Conservation (phyloP, 352 stramenopile species). For the Pythium rishiriense region DNA sequence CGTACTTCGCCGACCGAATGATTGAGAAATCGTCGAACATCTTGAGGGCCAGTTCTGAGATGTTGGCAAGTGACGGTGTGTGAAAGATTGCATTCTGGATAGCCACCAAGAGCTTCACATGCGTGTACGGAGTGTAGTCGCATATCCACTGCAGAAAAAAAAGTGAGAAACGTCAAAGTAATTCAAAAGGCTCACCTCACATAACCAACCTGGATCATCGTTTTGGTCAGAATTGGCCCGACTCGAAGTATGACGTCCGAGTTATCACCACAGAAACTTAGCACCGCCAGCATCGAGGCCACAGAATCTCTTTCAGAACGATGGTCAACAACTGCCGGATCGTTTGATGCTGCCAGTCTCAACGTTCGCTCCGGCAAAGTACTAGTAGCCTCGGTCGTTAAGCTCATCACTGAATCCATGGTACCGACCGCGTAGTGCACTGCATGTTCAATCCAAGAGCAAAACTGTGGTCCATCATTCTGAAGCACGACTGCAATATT, state of each 20-base stretch:
- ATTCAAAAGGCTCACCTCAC: too few relatives aligned
- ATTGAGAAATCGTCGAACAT: conserved; percentile 9
- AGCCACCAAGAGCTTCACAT: conserved; percentile 18
- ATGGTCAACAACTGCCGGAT: too few relatives aligned
- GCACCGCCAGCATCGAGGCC: conserved; percentile 14
- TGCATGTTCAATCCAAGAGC: conserved; percentile 21
- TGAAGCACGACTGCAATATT: conserved; percentile 12
- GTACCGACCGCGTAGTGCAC: conserved; percentile 1
- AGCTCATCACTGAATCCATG: not conserved
- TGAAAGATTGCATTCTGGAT: conserved; percentile 16
- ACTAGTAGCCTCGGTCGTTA: too few relatives aligned
- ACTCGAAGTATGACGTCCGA: conserved; percentile 11
- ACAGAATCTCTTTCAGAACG: conserved; percentile 6
- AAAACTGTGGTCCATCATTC: conserved; percentile 4
- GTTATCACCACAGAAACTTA: conserved; percentile 13
- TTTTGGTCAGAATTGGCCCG: not conserved
- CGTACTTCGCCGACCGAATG: not conserved
- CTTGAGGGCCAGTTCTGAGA: conserved; percentile 3
- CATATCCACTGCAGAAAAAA: conserved; percentile 15
- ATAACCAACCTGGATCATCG: conserved; percentile 5
- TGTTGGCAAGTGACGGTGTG: not conserved
- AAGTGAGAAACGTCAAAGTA: too few relatives aligned
- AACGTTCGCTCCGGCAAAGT: too few relatives aligned
- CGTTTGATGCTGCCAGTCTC: too few relatives aligned
- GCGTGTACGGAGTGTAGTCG: not conserved